A percentile compares a stretch with the other conserved stretches of the same genome.
These are phyloP conservation scores for Trifolium fragiferum DNA, from an alignment of 306 rosid species.

Conservation along the genomic window DNA sequence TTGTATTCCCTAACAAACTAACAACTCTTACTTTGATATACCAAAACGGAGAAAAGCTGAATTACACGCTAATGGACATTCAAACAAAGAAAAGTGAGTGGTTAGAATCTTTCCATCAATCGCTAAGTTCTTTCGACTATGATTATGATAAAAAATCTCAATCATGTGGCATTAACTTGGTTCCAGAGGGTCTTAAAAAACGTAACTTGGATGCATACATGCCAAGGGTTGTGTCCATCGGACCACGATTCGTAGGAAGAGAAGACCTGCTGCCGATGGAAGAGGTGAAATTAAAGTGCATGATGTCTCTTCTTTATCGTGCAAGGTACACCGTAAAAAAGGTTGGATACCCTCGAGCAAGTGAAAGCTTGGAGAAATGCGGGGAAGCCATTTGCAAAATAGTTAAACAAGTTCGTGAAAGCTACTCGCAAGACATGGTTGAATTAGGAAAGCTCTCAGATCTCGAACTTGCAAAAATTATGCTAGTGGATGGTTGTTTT, in stretches of 20 bases:
- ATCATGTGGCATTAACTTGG: not conserved
- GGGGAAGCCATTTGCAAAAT: not conserved
- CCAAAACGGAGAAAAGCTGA: too few relatives aligned
- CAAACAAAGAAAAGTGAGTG: too few relatives aligned
- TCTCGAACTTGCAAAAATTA: not conserved
- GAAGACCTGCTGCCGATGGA: not conserved
- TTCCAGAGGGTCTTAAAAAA: constrained; percentile 17
- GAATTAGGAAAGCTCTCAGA: not conserved
- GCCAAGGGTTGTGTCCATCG: constrained; percentile 31
- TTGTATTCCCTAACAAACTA: too few relatives aligned
- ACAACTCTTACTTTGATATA: too few relatives aligned
- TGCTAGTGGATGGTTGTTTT: constrained; percentile 40
- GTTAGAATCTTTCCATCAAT: too few relatives aligned
- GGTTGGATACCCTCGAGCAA: too few relatives aligned
- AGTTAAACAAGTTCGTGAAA: not conserved
- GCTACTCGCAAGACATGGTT: not conserved
- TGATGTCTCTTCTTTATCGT: not conserved
- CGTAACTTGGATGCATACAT: constrained; percentile 9
- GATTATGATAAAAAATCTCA: too few relatives aligned
- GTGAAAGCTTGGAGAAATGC: not conserved
- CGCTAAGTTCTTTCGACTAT: too few relatives aligned
- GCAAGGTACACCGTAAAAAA: too few relatives aligned
- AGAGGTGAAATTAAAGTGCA: not conserved
- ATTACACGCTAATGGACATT: too few relatives aligned
- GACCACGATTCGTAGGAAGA: constrained; percentile 25